Evolutionary conservation across 1,284 basidiomycete species (phyloP).

Genomic region (Melampsora larici-populina): DNA sequence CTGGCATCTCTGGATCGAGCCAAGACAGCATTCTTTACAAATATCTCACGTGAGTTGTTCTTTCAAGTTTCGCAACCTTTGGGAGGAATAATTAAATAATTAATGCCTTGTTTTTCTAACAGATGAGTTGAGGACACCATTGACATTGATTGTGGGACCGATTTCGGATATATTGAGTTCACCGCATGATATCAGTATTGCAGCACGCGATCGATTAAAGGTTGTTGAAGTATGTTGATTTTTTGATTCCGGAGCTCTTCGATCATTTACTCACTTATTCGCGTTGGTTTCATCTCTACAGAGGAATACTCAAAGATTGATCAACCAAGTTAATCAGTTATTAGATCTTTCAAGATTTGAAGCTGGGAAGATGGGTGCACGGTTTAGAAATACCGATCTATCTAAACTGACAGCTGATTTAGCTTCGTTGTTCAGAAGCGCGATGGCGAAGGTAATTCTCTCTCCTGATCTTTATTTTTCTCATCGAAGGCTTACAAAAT

Average conservation of each 20-base stretch:
- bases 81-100: not conserved
- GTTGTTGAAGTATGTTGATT: conserved; percentile 27
- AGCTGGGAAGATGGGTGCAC: conserved; percentile 33
- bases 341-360: conserved; percentile 40
- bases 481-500: not conserved
- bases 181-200: conserved; percentile 22
- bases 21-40: conserved; percentile 40
- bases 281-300: not conserved
- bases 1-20: conserved; percentile 40
- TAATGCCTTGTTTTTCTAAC: not conserved
- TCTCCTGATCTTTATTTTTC: not conserved
- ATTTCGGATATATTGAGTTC: conserved; percentile 38
- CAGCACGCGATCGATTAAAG: conserved; percentile 31
- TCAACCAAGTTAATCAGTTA: conserved; percentile 41
- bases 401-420: conserved; percentile 28
- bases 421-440: conserved; percentile 31
- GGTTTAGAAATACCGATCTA: conserved; percentile 27
- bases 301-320: conserved; percentile 41
- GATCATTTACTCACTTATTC: not conserved
- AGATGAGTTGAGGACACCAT: conserved; percentile 40
- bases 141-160: conserved; percentile 40
- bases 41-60: conserved; percentile 35
- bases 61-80: no score
- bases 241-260: not conserved
- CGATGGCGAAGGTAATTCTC: conserved; percentile 17